Base-by-base conservation (phyloP, 2,329 filamentous ascomycete species). In the Volutella citrinella region DNA sequence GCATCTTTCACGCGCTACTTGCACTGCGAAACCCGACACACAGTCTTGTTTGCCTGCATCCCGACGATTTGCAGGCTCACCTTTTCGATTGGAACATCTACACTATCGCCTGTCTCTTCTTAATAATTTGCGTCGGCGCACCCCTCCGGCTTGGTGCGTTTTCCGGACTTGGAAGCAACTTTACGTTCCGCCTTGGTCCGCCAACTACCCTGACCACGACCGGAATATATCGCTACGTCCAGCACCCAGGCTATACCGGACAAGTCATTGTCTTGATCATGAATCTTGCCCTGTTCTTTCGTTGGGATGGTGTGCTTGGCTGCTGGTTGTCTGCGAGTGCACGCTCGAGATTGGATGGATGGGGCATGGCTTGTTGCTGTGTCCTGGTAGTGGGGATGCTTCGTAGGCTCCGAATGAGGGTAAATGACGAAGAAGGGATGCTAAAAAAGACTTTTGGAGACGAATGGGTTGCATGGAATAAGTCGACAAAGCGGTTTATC, bases 241-340 rank as follows among this genome's bases (percentile, higher is more conserved):
- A 75, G 45, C 72, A 77, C 45, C 72, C 72, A 3, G 72, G 70
- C 34, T 78, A 77, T 38, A 66, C 65, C 1, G 72, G 68, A 0
- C 27, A 67, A 3, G 10, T 60, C 1, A 19, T 66, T 4, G 42
- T 75, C 1, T 32, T 61, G 2, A 10, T 57, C 3, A 50, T 40
- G 24, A 58, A 61, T 31, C 21, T 50, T 1, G 34, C 49, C 2
- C 36, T 74, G 5, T 48, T 69, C 7, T 34, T 50, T 11, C 48
- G 68, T 1, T 38, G 54, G 18, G 68, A 72, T 38, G 68, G 62
- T 0, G 49, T 56, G 3, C 22, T 59, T 0, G 57, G 56, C 10
- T 73, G 68, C 36, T 66, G 61, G 57, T 30, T 66, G 42, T 37
- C 33, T 46, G 52, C 15, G 11, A 25, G 1, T 18, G 20, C 0